Evolutionary conservation across 768 basidiomycete genomes (phyloP).

Genomic region (Tulasnella sp.): DNA sequence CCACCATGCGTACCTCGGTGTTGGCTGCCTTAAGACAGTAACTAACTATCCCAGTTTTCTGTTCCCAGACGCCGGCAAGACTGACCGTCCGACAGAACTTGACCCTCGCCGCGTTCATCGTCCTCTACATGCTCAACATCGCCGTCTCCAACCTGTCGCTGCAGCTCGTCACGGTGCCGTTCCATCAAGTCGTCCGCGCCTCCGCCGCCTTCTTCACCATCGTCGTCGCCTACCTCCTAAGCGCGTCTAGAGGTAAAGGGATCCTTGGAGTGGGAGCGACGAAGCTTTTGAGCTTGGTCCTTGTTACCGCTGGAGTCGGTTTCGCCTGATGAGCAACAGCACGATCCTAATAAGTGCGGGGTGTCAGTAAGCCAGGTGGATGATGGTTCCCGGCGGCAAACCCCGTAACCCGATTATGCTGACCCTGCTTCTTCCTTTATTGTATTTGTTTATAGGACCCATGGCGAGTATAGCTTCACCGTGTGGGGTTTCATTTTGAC

Average conservation of each 20-base stretch:
- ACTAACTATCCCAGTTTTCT: too few relatives aligned
- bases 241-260: slow-evolving; percentile 50
- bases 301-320: slow-evolving; percentile 87
- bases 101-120: slow-evolving; percentile 78
- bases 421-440: slow-evolving; percentile 18
- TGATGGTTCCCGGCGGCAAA: too few relatives aligned
- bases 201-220: slow-evolving; percentile 95
- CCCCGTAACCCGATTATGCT: background rate
- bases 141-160: slow-evolving; percentile 91
- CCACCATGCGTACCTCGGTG: too few relatives aligned
- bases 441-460: slow-evolving; percentile 82
- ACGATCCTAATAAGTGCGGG: too few relatives aligned
- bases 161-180: slow-evolving; percentile 89
- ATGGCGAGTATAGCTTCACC: slow-evolving; percentile 89
- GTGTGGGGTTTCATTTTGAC: slow-evolving; percentile 83
- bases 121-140: slow-evolving; percentile 92
- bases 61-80: too few relatives aligned
- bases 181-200: slow-evolving; percentile 96
- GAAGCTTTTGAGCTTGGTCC: slow-evolving; percentile 74
- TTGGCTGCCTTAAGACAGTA: too few relatives aligned
- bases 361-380: slow-evolving; percentile 50
- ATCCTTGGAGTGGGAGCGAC: slow-evolving; percentile 51
- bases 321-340: slow-evolving; percentile 71
- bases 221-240: slow-evolving; percentile 68
- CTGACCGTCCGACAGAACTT: slow-evolving; percentile 57